Evolutionary conservation across 169 alveolate species (phyloP).

Genomic region (Cryptosporidium andersoni): DNA sequence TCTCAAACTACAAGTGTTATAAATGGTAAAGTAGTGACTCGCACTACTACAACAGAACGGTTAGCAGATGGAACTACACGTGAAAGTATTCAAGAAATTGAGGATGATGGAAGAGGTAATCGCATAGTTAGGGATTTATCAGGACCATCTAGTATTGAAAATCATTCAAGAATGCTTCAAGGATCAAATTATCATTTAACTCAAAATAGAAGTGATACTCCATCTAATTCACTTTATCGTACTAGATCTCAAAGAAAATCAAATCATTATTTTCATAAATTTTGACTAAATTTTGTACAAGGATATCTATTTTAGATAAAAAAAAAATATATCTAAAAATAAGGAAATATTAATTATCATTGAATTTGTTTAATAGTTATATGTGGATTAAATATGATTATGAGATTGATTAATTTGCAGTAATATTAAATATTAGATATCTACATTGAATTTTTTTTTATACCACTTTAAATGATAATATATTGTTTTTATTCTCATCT

Average conservation of each 20-base stretch:
- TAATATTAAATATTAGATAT: too few species aligned
- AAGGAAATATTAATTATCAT: too few species aligned
- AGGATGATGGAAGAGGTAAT: slow-evolving; percentile 64
- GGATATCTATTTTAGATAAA: too few species aligned
- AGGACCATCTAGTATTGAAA: slow-evolving; percentile 10
- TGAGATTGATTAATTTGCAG: too few species aligned
- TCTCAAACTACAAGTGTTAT: slow-evolving; percentile 59
- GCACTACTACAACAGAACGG: slow-evolving; percentile 65
- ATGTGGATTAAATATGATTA: too few species aligned
- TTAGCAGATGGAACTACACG: slow-evolving; percentile 60
- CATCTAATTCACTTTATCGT: slow-evolving; percentile 37
- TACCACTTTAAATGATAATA: too few species aligned
- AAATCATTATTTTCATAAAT: too few species aligned
- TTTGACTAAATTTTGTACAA: too few species aligned
- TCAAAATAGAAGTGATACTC: slow-evolving; percentile 8
- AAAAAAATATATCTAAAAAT: too few species aligned
- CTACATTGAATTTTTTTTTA: too few species aligned
- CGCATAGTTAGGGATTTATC: slow-evolving; percentile 37
- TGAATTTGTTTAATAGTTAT: too few species aligned
- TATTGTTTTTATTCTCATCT: too few species aligned
- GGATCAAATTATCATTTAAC: slow-evolving; percentile 12
- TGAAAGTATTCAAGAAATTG: slow-evolving; percentile 59
- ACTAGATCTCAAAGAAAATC: slow-evolving; percentile 56
- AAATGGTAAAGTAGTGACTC: slow-evolving; percentile 52
- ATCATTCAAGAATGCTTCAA: slow-evolving; percentile 49